Evolutionary conservation across 768 basidiomycete species (phyloP).

Genomic region (Lactarius indigo): DNA sequence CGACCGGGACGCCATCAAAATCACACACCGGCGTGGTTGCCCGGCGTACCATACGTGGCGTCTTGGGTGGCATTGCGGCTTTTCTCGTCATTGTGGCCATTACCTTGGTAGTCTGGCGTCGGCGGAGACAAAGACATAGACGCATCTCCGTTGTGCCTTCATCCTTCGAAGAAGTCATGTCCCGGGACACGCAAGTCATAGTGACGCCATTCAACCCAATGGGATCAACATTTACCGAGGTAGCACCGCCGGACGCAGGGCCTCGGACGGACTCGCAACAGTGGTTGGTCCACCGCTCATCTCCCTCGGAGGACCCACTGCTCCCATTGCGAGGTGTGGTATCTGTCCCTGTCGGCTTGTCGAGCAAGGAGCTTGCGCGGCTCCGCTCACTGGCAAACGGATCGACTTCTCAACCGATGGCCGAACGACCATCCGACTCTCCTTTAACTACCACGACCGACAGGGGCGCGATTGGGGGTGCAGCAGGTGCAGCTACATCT

Average conservation of each 20-base stretch:
- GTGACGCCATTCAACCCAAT: conserved; percentile 5
- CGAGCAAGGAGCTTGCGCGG: conserved; percentile 16
- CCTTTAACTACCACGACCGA: neutral
- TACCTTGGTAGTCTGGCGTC: conserved; percentile 3
- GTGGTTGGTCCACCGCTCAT: neutral
- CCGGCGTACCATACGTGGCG: conserved; percentile 9
- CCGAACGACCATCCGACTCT: neutral
- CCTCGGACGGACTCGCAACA: neutral
- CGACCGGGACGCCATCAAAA: neutral
- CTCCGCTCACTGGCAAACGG: conserved; percentile 1
- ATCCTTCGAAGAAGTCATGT: neutral
- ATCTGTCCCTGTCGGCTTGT: conserved; percentile 1
- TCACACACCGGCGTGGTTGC: conserved; percentile 15
- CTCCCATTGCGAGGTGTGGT: neutral
- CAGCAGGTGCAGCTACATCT: neutral
- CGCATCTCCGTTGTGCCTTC: neutral
- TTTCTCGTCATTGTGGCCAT: neutral
- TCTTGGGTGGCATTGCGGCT: conserved; percentile 9
- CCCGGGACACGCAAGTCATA: neutral
- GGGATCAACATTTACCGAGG: neutral
- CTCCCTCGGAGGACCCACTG: no score
- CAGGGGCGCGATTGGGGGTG: neutral
- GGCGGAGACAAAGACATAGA: neutral
- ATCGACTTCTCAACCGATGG: neutral
- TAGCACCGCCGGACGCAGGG: neutral